Conservation (phyloP, 306 rosid genomes). For the Lathyrus tuberosus region DNA sequence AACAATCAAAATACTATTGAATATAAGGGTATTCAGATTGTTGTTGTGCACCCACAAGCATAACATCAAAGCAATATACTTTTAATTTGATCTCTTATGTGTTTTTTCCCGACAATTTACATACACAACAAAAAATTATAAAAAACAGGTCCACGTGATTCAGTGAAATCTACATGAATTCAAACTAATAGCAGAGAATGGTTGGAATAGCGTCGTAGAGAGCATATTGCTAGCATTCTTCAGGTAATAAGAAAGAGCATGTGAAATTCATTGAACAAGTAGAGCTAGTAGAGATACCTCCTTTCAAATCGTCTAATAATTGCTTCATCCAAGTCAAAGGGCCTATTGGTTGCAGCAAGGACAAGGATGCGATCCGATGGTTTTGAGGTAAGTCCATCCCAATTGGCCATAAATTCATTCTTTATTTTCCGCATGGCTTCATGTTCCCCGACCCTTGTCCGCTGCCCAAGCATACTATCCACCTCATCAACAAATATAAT, state of each 20-base stretch:
- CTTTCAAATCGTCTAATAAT: constrained; percentile 91
- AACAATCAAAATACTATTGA: not conserved
- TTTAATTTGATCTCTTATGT: not conserved
- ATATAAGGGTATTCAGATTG: constrained; percentile 16
- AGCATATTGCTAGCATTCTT: not conserved
- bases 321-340: constrained; percentile 96
- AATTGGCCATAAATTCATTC: constrained; percentile 87
- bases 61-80: not conserved
- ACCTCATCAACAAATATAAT: constrained; percentile 97
- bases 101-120: not conserved
- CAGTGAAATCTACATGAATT: not conserved
- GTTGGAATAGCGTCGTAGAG: not conserved
- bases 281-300: constrained; percentile 53
- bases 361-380: constrained; percentile 80
- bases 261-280: not conserved
- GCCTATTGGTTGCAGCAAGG: constrained; percentile 97
- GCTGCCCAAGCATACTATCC: constrained; percentile 97
- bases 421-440: constrained; percentile 98
- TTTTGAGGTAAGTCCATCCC: constrained; percentile 88
- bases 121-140: not conserved
- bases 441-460: constrained; percentile 93
- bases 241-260: not conserved
- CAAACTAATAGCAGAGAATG: not conserved
- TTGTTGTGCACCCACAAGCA: constrained; percentile 6
- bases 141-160: not conserved